Base-by-base conservation (phyloP, 352 stramenopile species). In the Globisporangium splendens region DNA sequence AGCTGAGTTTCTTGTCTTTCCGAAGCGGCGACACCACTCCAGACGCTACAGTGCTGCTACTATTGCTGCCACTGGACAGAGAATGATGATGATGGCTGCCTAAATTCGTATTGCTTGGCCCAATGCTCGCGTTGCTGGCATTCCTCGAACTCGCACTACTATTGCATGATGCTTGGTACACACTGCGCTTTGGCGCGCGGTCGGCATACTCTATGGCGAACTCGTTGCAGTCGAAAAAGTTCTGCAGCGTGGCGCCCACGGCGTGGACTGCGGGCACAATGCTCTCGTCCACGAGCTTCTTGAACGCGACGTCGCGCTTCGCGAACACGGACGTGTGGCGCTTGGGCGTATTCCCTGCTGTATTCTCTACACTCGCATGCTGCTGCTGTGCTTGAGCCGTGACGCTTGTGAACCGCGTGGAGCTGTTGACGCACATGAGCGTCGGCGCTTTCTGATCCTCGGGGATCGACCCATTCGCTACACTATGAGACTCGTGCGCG, bases 171-270 rank as follows among this genome's bases (percentile, higher is more conserved):
- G 33, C 44, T n/a, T 47, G 44, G 35, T 63, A 66, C 13, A 35
- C 28, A 35, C 28, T 35, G 28, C 65, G 62, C 18, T 62, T 59
- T 4, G 71, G 59, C 10, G 72, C 79, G 28, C 70, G 72, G 22
- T 83, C 75, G 0, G 76, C 73, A 50, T 83, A 89, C 46, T 89
- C 79, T 38, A 84, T 79, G 6, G 79, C 77, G 43, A 89, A 87
- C 53, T 86, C 76, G 48, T 89, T 89, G 42, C 47, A 61, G 46
- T 73, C 65, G 18, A 62, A 66, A n/a, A 72, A 59, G 7, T 55
- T 56, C 21, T 60, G 44, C 2, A 62, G 35, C 0, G 59, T 38
- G 2, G 55, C 15, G 2, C 28, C 28, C 4, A 41, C 35, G 1
- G 44, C 14, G 1, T 66, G 53, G 2, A 54, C 38, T 0, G 55